Conservation (phyloP, 2,329 filamentous ascomycete genomes). For the Cercospora zeina region DNA sequence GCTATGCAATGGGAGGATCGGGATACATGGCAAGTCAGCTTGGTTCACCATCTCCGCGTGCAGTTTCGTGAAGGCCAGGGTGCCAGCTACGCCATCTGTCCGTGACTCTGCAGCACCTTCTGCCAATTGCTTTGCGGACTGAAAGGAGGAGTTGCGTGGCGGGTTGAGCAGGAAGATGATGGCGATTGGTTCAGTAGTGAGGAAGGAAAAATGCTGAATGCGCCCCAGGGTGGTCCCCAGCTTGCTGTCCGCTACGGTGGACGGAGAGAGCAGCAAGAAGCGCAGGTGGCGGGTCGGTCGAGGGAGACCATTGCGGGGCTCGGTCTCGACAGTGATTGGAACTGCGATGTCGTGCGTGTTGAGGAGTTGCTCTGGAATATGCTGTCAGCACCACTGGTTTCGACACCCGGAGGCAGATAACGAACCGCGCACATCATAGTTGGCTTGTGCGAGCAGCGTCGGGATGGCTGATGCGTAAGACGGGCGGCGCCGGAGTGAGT, state of each 20-base stretch:
- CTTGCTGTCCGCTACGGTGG: constrained; percentile 24
- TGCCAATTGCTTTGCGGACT: constrained; percentile 21
- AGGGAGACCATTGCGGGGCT: constrained; percentile 18
- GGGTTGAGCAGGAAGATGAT: constrained; percentile 38
- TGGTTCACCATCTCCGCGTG: constrained; percentile 33
- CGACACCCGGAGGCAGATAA: not conserved
- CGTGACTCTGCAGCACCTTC: not conserved
- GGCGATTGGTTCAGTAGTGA: constrained; percentile 36
- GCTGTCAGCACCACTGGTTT: not conserved
- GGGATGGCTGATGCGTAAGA: constrained; percentile 44
- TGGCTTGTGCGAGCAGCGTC: constrained; percentile 31
- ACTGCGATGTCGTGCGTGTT: constrained; percentile 44
- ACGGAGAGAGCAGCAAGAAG: constrained; percentile 39
- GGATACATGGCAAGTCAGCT: constrained; percentile 30
- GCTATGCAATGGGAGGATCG: constrained; percentile 33
- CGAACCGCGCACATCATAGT: constrained; percentile 39
- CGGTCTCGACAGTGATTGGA: constrained; percentile 24
- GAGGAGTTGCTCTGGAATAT: constrained; percentile 36
- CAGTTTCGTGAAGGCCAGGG: constrained; percentile 34
- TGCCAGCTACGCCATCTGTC: constrained; percentile 14
- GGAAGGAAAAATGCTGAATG: constrained; percentile 37
- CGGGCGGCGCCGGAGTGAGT: constrained; percentile 43
- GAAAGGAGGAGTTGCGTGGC: constrained; percentile 22
- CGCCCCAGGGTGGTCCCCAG: constrained; percentile 34
- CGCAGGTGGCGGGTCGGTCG: constrained; percentile 29